Evolutionary conservation across 2,329 filamentous ascomycete species (phyloP).

Genomic region (Paraphaeosphaeria minitans): DNA sequence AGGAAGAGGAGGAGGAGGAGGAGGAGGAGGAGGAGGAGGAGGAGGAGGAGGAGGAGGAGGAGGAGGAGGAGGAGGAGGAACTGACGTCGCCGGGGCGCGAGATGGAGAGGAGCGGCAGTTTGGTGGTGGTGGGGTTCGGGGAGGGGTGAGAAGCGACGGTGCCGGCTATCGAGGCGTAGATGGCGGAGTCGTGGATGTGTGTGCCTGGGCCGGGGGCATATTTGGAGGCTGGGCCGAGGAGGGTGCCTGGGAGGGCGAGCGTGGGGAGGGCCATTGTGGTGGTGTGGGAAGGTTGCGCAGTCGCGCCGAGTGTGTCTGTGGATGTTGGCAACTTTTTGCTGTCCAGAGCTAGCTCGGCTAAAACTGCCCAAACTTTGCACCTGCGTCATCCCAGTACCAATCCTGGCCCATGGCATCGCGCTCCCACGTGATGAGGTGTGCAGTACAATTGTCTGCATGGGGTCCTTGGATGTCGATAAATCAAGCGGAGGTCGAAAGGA

Average conservation of each 20-base stretch:
- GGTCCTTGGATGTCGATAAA: neutral
- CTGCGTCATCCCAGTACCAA: neutral
- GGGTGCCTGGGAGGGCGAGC: constrained; percentile 79
- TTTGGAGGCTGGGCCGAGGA: constrained; percentile 69
- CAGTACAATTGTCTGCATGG: too few species aligned
- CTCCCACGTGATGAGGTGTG: neutral
- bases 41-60: too few species aligned
- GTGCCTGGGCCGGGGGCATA: constrained; percentile 81
- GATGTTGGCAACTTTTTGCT: constrained; percentile 29
- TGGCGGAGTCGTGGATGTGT: constrained; percentile 74
- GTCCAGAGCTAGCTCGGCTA: constrained; percentile 25
- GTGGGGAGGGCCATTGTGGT: constrained; percentile 42
- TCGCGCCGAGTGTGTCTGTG: neutral
- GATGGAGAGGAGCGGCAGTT: constrained; percentile 48
- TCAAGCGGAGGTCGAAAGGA: neutral
- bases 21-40: too few species aligned
- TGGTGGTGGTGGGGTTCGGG: constrained; percentile 57
- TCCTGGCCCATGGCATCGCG: neutral
- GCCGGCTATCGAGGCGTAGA: constrained; percentile 84
- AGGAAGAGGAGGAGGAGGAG: too few species aligned
- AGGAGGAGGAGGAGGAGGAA: too few species aligned
- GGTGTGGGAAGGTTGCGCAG: neutral
- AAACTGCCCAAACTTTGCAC: constrained; percentile 12
- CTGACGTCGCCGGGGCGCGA: constrained; percentile 23
- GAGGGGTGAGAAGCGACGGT: constrained; percentile 57